Percentiles rank a stretch among this genome's conserved stretches.
Evolutionary conservation across 768 basidiomycete genomes (phyloP).

Genomic region (Mycena galericulata): DNA sequence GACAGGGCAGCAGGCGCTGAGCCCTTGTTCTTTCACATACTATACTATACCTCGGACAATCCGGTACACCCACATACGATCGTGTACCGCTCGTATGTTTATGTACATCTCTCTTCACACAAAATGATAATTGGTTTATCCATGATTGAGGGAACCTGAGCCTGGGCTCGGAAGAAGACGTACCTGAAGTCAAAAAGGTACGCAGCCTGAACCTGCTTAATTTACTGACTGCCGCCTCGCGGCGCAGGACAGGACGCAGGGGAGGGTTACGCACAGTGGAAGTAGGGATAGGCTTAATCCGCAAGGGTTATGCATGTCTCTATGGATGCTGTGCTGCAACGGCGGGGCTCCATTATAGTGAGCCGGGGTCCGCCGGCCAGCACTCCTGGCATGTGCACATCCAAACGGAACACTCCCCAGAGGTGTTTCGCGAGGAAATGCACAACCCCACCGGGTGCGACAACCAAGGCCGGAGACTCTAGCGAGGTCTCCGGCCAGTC

Average conservation of each 20-base stretch:
- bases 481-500: constrained; percentile 2
- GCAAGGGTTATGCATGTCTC: too few relatives aligned
- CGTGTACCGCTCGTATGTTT: neutral
- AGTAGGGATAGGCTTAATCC: neutral
- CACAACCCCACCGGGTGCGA: neutral
- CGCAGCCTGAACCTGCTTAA: neutral
- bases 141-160: neutral
- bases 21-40: neutral
- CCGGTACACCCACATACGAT: neutral
- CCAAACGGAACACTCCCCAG: neutral
- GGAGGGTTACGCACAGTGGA: neutral
- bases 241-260: constrained; percentile 11
- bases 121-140: neutral
- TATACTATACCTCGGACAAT: neutral
- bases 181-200: neutral
- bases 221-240: neutral
- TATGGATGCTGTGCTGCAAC: neutral
- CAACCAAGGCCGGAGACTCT: constrained; percentile 2
- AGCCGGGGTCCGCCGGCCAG: constrained; percentile 29
- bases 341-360: too few relatives aligned
- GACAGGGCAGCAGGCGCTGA: neutral
- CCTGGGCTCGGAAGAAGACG: constrained; percentile 18
- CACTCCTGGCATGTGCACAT: constrained; percentile 14
- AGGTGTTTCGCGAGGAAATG: neutral
- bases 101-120: neutral